Percentiles rank a stretch among this genome's conserved stretches.
Conservation (phyloP, 768 basidiomycete species). For the Boletus coccyginus region DNA sequence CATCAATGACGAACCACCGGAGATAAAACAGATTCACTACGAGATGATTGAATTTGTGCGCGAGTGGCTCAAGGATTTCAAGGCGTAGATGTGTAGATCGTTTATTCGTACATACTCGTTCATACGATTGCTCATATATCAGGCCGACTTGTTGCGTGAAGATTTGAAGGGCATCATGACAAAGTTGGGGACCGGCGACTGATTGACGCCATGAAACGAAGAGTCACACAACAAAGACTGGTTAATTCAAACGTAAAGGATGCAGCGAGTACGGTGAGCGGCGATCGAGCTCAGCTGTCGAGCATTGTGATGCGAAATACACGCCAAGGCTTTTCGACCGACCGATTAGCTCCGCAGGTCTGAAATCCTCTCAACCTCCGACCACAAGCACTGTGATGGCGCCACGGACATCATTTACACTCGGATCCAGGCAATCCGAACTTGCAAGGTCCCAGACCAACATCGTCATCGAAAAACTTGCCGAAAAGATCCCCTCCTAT, state of each 20-base stretch:
- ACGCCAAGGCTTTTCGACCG: too few species aligned
- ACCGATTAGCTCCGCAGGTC: too few species aligned
- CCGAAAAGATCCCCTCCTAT: conserved; percentile 49
- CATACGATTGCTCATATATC: not conserved
- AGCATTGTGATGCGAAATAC: too few species aligned
- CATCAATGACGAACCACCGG: conserved; percentile 60
- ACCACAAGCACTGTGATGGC: conserved; percentile 12
- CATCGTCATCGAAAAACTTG: conserved; percentile 65
- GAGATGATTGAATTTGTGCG: conserved; percentile 80
- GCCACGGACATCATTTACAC: conserved; percentile 49
- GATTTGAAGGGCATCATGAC: not conserved
- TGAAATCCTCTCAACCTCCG: too few species aligned
- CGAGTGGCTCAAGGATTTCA: conserved; percentile 62
- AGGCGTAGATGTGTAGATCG: conserved; percentile 10
- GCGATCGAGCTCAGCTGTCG: too few species aligned
- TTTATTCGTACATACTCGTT: not conserved
- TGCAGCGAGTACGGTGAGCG: too few species aligned
- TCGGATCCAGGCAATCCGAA: conserved; percentile 86
- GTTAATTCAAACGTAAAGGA: too few species aligned
- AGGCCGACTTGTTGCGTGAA: not conserved
- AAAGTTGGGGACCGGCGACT: not conserved
- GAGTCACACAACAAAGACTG: too few species aligned
- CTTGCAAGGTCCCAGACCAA: conserved; percentile 91
- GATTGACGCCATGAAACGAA: too few species aligned
- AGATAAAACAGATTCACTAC: conserved; percentile 77